Percentiles rank a stretch among this genome's conserved stretches.
Conservation (phyloP, 352 stramenopile genomes). For the Saprolegnia diclina region DNA sequence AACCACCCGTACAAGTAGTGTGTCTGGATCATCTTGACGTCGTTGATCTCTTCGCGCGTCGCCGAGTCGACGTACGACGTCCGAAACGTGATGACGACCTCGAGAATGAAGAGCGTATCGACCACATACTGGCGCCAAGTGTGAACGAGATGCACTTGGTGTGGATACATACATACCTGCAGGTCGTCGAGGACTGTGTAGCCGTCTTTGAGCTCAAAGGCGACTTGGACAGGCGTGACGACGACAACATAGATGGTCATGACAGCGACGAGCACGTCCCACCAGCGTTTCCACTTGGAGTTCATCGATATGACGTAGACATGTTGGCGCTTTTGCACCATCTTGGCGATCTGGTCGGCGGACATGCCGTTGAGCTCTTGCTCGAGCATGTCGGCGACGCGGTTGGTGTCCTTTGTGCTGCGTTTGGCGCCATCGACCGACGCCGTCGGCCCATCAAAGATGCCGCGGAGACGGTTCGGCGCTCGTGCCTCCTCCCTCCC, state of each 20-base stretch:
- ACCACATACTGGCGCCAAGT: conserved; percentile 28
- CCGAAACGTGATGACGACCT: conserved; percentile 56
- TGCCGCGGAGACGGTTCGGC: not conserved
- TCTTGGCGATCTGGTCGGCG: conserved; percentile 48
- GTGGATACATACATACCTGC: no score
- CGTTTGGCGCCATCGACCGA: not conserved
- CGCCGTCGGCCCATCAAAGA: not conserved
- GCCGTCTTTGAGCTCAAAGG: conserved; percentile 37
- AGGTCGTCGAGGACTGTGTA: conserved; percentile 35
- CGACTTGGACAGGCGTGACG: conserved; percentile 48
- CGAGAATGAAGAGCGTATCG: conserved; percentile 51
- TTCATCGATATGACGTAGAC: conserved; percentile 55
- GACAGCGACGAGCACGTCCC: conserved; percentile 49
- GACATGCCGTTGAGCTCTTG: conserved; percentile 26
- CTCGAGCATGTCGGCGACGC: conserved; percentile 20
- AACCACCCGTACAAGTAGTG: conserved; percentile 58
- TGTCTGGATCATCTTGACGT: conserved; percentile 44
- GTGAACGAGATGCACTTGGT: not conserved
- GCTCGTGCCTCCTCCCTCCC: not conserved
- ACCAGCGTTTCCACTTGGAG: conserved; percentile 55
- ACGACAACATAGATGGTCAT: conserved; percentile 53
- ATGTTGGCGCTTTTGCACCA: conserved; percentile 41
- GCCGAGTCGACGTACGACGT: conserved; percentile 59
- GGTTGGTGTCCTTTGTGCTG: conserved; percentile 10
- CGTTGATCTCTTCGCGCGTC: conserved; percentile 55